A percentile compares a stretch with the other conserved stretches of the same genome.
Conservation (phyloP, 345 rosid species). For the Eucalyptus marginata region DNA sequence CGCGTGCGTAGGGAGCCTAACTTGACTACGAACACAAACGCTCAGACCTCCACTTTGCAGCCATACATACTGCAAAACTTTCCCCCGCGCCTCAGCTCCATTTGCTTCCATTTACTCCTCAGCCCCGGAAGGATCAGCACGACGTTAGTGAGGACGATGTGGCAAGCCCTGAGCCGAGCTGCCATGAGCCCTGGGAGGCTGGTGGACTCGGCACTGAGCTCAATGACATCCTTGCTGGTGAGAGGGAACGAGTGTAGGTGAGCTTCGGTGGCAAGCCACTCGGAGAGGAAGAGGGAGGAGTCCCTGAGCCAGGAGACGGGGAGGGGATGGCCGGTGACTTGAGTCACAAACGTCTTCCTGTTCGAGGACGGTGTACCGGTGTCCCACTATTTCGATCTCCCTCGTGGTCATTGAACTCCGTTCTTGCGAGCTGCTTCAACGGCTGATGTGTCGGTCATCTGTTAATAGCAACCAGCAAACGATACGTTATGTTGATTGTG, state of each 20-base stretch:
- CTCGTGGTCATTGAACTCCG: not conserved
- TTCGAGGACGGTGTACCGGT: conserved; percentile 2
- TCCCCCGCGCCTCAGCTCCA: not conserved
- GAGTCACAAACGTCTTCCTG: conserved; percentile 6
- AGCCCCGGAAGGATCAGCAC: conserved; percentile 9
- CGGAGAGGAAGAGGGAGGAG: conserved; percentile 18
- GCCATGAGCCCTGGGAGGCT: conserved; percentile 21
- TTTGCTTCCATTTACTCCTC: conserved; percentile 7
- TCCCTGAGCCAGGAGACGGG: conserved; percentile 29
- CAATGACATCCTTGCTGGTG: conserved; percentile 6
- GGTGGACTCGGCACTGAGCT: conserved; percentile 18
- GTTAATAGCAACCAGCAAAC: not conserved
- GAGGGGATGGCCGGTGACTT: conserved; percentile 9
- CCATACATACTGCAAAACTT: not conserved
- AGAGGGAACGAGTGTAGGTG: not conserved
- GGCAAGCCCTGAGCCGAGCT: conserved; percentile 15
- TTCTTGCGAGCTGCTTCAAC: not conserved
- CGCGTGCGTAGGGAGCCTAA: not conserved
- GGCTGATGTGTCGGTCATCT: not conserved
- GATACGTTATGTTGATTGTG: not conserved
- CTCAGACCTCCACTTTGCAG: not conserved
- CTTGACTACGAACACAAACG: not conserved
- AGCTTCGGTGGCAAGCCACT: conserved; percentile 1
- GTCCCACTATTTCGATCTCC: conserved; percentile 5
- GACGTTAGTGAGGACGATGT: conserved; percentile 10